Evolutionary conservation across 2,329 filamentous ascomycete species (phyloP), one percentile per base, ranked within the genome.

Genomic region (Colletotrichum gigasporum): DNA sequence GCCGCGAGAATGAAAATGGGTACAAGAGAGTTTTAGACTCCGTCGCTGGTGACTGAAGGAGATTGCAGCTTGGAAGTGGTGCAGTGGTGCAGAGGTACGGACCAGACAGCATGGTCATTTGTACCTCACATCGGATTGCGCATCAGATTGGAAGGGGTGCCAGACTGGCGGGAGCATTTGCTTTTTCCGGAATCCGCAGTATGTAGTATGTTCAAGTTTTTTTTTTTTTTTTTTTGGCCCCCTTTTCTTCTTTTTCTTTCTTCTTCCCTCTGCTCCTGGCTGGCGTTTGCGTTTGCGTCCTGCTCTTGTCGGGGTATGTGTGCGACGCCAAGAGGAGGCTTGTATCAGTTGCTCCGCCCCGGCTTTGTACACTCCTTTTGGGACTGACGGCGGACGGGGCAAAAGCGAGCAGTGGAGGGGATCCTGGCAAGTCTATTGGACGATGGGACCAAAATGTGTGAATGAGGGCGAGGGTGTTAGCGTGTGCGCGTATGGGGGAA

Each of bases 321-420:
- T 60, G 32, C 54, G 45, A 63, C 60, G 47, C 47, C 55, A 60
- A 58, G 47, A 32, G 28, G n/a, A 12, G 54, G 24, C n/a, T 44
- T 44, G 59, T 52, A 52, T 58, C 53, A 59, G 37, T 39, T 62
- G 28, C 28, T 37, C 26, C 35, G 28, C 51, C 22, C 22, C 42
- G 14, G 28, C n/a, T 37, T 37, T 34, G 37, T 58, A 37, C 12
- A 28, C 14, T 3, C 18, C 10, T 20, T 20, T 8, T 30, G 16
- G 14, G 18, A n/a, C 34, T 18, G 20, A 30, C 26, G 34, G 7
- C 16, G 26, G 14, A 24, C 26, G 51, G 28, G 35, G 22, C 22
- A 47, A 32, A 37, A 45, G 50, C 41, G 51, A 48, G 34, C 18
- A 12, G 24, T 14, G 16, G 3, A 6, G 14, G 20, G 3, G 9